Evolutionary conservation across 805 yeast species (phyloP).

Genomic region (Groenewaldozyma tartarivorans): DNA sequence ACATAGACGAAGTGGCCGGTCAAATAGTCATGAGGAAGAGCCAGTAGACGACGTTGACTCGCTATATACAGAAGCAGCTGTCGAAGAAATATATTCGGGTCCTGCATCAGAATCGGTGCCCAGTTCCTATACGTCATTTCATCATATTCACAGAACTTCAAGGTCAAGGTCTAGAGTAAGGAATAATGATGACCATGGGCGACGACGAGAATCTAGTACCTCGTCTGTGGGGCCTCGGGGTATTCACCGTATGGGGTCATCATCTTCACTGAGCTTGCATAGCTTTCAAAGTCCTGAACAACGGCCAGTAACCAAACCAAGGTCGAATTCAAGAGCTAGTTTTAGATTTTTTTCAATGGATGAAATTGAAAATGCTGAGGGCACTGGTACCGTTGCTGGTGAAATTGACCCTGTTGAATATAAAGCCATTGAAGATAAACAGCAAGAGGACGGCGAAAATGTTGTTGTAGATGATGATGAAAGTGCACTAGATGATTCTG

Average conservation of each 20-base stretch:
- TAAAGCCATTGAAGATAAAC: constrained; percentile 17
- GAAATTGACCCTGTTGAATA: constrained; percentile 28
- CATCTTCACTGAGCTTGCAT: constrained; percentile 1
- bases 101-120: constrained; percentile 65
- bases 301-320: constrained; percentile 1
- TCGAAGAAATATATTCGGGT: constrained; percentile 57
- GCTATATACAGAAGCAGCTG: constrained; percentile 27
- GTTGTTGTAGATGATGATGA: constrained; percentile 17
- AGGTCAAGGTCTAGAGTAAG: constrained; percentile 15
- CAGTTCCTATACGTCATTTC: constrained; percentile 59
- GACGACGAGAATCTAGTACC: constrained; percentile 8
- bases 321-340: constrained; percentile 25
- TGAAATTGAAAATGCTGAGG: constrained; percentile 80
- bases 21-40: not conserved
- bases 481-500: constrained; percentile 25
- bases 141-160: constrained; percentile 30
- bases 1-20: no score
- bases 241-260: not conserved
- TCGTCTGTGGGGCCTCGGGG: not conserved
- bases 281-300: not conserved
- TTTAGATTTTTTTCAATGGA: constrained; percentile 78
- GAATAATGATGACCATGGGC: constrained; percentile 1
- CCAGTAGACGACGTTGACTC: constrained; percentile 5
- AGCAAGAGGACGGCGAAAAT: not conserved
- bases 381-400: constrained; percentile 58